A percentile compares a stretch with the other conserved stretches of the same genome.
phyloP scores from a whole-genome alignment of 2,329 filamentous ascomycete genomes.

The Fusarium duplospermum region DNA sequence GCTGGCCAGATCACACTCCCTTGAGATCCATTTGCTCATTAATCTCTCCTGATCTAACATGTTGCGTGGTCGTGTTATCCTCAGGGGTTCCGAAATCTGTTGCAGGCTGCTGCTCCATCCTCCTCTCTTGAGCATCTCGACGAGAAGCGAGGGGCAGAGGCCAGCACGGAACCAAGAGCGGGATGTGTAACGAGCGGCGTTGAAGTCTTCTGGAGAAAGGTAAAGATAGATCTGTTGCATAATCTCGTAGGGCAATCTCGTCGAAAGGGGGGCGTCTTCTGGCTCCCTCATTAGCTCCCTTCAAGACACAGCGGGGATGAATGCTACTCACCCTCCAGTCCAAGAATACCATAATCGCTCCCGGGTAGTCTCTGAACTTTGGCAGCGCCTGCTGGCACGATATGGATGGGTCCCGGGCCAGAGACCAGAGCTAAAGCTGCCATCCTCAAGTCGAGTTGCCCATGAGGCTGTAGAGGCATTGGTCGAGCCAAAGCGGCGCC shows the following conservation, averaged over 20 bases:
- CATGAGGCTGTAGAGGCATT: slow-evolving; percentile 18
- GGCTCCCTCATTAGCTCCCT: background rate
- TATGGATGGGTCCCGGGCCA: slow-evolving; percentile 16
- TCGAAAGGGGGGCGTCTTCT: slow-evolving; percentile 34
- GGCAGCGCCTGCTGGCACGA: slow-evolving; percentile 19
- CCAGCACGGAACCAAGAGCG: slow-evolving; percentile 69
- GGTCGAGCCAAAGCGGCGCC: slow-evolving; percentile 39
- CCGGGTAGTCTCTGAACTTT: slow-evolving; percentile 24
- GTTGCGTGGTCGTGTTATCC: slow-evolving; percentile 15
- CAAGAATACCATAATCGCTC: slow-evolving; percentile 9
- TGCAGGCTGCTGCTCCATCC: slow-evolving; percentile 62
- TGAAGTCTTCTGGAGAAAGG: slow-evolving; percentile 59
- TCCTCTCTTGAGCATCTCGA: slow-evolving; percentile 64
- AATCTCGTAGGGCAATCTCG: slow-evolving; percentile 51
- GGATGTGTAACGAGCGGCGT: slow-evolving; percentile 70
- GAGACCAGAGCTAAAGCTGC: slow-evolving; percentile 27
- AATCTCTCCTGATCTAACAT: slow-evolving; percentile 44
- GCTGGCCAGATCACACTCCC: slow-evolving; percentile 51
- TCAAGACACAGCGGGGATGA: background rate
- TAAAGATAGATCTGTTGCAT: slow-evolving; percentile 50
- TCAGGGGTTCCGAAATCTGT: slow-evolving; percentile 41
- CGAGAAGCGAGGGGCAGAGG: slow-evolving; percentile 62
- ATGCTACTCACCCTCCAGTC: slow-evolving; percentile 13
- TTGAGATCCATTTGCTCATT: slow-evolving; percentile 56
- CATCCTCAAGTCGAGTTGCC: slow-evolving; percentile 17